Evolutionary conservation across 441 rosid species (phyloP), one percentile per base, ranked within the genome.

Genomic region (Breynia disticha): DNA sequence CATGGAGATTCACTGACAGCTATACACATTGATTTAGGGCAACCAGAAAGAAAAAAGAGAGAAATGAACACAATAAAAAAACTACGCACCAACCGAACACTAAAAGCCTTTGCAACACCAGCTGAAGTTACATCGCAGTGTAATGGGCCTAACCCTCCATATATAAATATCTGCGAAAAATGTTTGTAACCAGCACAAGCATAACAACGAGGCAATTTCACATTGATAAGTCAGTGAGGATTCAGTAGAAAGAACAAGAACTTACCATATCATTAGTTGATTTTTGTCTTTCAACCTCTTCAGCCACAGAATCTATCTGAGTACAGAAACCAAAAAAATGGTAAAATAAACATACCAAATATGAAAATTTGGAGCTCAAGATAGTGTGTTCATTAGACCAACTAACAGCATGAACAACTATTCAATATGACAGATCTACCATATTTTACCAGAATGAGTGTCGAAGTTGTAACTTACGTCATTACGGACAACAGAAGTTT

Each of bases 91-190:
- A 89, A 62, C 57, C 94, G 97, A 70, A 89, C 97, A 35, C 99
- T 96, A 73, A 89, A 93, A 56, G 99, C 95, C 78, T 89, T 93
- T 16, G 99, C 99, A 63, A 87, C 83, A 61, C 99, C 95, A 32
- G 96, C 95, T 73, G 73, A 71, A 45, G 97, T 72, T 64, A 93
- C 87, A 76, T 93, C 99, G 35, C 87, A 89, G 69, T 86, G 97
- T 73, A 93, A 68, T 24, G 95, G 99, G 54, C 99, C 99, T 16
- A 93, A 80, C 56, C 96, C 97, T 61, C 99, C 99, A 62, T 83
- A 83, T 42, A 93, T 67, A 53, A 89, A 80, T 50, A 93, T 93
- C 99, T 93, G 45, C 61, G 66, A 60, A 54, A 53, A 70, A 63
- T 41, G 51, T 51, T 18, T 19, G 50, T 12, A 50, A 49, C 57